These are phyloP conservation scores for Avicennia marina DNA, from an alignment of 257 asterid genomes.

Conservation along the genomic window DNA sequence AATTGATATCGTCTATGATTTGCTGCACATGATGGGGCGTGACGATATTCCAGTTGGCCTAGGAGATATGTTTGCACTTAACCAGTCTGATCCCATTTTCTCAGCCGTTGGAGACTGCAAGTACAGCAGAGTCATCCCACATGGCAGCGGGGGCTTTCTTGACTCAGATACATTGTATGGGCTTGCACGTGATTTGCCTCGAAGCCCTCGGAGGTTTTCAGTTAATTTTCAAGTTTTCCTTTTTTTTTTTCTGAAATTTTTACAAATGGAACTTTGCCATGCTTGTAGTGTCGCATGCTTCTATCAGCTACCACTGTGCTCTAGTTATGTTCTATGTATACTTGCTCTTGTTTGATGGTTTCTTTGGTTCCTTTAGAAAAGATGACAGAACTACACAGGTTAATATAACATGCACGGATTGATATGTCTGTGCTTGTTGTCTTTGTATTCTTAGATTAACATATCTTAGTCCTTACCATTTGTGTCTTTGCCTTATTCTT, in stretches of 20 bases:
- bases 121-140: constrained; percentile 69
- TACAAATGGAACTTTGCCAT: not conserved
- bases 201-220: constrained; percentile 68
- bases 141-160: constrained; percentile 74
- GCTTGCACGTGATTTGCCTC: constrained; percentile 68
- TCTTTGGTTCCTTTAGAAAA: too few species aligned
- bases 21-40: constrained; percentile 94
- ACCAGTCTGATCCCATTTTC: constrained; percentile 44
- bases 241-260: not conserved
- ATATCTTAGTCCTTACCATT: too few species aligned
- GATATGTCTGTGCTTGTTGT: too few species aligned
- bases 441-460: too few species aligned
- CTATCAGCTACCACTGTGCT: not conserved
- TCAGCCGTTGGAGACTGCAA: constrained; percentile 76
- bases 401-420: too few species aligned
- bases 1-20: constrained; percentile 68
- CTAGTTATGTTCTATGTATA: not conserved
- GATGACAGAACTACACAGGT: too few species aligned
- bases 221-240: not conserved
- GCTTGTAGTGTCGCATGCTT: not conserved
- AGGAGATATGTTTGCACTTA: constrained; percentile 60
- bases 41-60: constrained; percentile 82
- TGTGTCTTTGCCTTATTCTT: too few species aligned
- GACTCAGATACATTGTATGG: constrained; percentile 90
- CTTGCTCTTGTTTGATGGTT: too few species aligned